Conservation (phyloP, 306 rosid genomes). For the Vicia sativa region DNA sequence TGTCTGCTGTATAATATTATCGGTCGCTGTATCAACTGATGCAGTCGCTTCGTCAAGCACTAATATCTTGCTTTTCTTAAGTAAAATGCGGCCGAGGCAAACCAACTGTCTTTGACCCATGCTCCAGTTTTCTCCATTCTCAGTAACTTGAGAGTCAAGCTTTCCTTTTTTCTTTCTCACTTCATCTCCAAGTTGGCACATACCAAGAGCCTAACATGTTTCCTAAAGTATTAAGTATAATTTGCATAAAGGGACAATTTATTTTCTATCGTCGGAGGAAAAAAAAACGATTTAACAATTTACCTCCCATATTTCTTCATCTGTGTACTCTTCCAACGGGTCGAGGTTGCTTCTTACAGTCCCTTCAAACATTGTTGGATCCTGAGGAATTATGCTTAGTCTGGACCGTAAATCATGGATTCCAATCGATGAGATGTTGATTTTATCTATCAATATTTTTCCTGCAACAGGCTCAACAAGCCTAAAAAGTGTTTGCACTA, state of each 20-base stretch:
- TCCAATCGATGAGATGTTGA: conserved; percentile 60
- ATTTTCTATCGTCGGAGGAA: too few species aligned
- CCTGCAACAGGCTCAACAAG: conserved; percentile 72
- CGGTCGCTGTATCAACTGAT: conserved; percentile 59
- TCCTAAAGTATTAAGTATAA: too few species aligned
- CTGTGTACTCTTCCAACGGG: conserved; percentile 83
- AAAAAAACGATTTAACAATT: too few species aligned
- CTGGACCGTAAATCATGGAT: conserved; percentile 72
- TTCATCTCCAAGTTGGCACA: conserved; percentile 91
- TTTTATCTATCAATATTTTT: conserved; percentile 62
- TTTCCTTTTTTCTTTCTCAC: conserved; percentile 75
- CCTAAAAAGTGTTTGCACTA: conserved; percentile 75
- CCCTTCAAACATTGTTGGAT: conserved; percentile 97
- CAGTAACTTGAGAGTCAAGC: conserved; percentile 67
- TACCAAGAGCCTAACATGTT: conserved; percentile 80
- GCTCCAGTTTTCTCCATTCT: conserved; percentile 65
- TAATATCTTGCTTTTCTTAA: conserved; percentile 70
- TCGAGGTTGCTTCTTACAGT: conserved; percentile 80
- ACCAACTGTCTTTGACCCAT: conserved; percentile 77
- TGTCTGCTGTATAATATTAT: conserved; percentile 52
- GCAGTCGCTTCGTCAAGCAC: conserved; percentile 57
- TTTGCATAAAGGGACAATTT: too few species aligned
- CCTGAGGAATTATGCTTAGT: conserved; percentile 90
- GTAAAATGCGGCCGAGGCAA: conserved; percentile 81
- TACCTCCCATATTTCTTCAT: conserved; percentile 92